Conservation (phyloP, 2,329 filamentous ascomycete genomes). For the Calonectria pauciramosa region DNA sequence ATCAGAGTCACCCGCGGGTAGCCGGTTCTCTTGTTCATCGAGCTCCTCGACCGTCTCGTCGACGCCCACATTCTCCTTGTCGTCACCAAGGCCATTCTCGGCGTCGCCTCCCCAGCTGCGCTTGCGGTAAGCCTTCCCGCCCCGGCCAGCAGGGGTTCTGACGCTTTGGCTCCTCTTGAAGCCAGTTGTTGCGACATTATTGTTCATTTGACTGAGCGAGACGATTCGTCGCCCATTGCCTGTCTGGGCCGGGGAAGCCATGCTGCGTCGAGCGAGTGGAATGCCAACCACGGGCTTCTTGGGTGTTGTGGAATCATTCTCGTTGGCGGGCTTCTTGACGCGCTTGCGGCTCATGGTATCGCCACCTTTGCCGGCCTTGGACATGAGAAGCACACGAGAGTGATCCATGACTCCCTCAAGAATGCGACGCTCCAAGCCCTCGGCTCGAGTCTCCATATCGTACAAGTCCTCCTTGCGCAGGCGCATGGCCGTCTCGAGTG, state of each 20-base stretch:
- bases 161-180: slow-evolving; percentile 86
- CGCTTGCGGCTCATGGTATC: slow-evolving; percentile 73
- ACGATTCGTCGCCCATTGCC: slow-evolving; percentile 83
- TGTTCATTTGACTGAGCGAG: slow-evolving; percentile 90
- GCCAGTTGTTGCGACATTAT: slow-evolving; percentile 75
- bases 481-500: slow-evolving; percentile 89
- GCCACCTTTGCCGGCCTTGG: slow-evolving; percentile 68
- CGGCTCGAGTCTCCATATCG: slow-evolving; percentile 90
- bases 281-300: slow-evolving; percentile 62
- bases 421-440: slow-evolving; percentile 90
- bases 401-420: slow-evolving; percentile 97
- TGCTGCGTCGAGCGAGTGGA: slow-evolving; percentile 67
- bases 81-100: slow-evolving; percentile 65
- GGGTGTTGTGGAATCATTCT: slow-evolving; percentile 36
- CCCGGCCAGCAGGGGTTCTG: slow-evolving; percentile 65
- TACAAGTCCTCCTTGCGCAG: slow-evolving; percentile 92
- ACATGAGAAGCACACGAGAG: slow-evolving; percentile 89
- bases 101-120: slow-evolving; percentile 75
- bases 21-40: slow-evolving; percentile 49
- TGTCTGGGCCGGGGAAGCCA: slow-evolving; percentile 60
- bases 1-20: slow-evolving; percentile 35
- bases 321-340: slow-evolving; percentile 57
- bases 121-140: slow-evolving; percentile 69
- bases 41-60: slow-evolving; percentile 75
- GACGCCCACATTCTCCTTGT: slow-evolving; percentile 75